These are phyloP conservation scores for Alternaria panax DNA, from an alignment of 2,329 filamentous ascomycete genomes.

Conservation along the genomic window DNA sequence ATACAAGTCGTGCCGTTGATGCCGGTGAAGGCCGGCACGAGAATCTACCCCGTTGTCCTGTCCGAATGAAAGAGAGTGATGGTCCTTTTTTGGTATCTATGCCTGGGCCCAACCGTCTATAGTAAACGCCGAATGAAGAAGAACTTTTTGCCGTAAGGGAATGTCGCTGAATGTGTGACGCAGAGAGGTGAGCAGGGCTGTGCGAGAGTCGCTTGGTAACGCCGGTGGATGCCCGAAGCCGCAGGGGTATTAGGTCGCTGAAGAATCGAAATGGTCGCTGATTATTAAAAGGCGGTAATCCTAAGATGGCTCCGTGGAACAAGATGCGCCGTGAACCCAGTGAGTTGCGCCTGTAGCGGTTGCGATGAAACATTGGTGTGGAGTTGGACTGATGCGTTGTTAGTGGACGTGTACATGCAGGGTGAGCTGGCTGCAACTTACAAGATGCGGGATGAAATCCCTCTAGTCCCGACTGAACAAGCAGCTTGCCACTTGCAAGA, in stretches of 20 bases:
- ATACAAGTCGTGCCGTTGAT: slow-evolving; percentile 36
- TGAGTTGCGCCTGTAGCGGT: slow-evolving; percentile 19
- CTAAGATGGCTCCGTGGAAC: slow-evolving; percentile 26
- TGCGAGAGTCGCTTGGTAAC: slow-evolving; percentile 38
- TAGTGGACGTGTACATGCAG: slow-evolving; percentile 40
- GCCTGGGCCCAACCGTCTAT: slow-evolving; percentile 52
- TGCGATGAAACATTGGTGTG: slow-evolving; percentile 25
- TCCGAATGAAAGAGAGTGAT: slow-evolving; percentile 33
- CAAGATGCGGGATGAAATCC: slow-evolving; percentile 42
- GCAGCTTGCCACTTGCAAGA: not conserved
- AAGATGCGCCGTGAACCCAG: slow-evolving; percentile 27
- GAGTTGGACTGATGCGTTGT: slow-evolving; percentile 38
- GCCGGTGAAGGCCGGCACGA: slow-evolving; percentile 47
- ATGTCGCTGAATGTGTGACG: slow-evolving; percentile 45
- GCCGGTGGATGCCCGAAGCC: slow-evolving; percentile 30
- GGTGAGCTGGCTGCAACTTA: slow-evolving; percentile 42
- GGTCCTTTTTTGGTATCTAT: slow-evolving; percentile 51
- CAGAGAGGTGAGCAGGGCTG: slow-evolving; percentile 27
- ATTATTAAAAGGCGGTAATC: slow-evolving; percentile 48
- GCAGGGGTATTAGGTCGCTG: slow-evolving; percentile 50
- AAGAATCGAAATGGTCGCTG: slow-evolving; percentile 44
- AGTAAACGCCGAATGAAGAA: slow-evolving; percentile 45
- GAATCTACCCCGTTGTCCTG: slow-evolving; percentile 45
- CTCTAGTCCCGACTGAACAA: slow-evolving; percentile 42
- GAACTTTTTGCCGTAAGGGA: slow-evolving; percentile 48